These are phyloP conservation scores for Pezicula rhizophila DNA, from an alignment of 2,329 filamentous ascomycete genomes.

Conservation along the genomic window DNA sequence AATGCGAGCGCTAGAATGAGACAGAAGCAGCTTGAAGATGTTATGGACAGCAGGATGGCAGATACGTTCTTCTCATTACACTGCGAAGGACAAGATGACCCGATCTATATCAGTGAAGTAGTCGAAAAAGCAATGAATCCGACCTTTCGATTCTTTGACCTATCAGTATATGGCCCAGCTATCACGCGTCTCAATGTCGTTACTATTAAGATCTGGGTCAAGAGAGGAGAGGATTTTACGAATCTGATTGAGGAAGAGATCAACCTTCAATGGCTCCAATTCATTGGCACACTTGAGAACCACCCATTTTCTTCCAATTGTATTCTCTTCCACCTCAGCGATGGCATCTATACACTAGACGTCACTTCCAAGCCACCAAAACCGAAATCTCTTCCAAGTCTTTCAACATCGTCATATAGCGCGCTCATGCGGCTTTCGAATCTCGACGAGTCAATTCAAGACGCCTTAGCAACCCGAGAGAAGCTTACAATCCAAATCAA, in stretches of 20 bases:
- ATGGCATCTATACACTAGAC: slow-evolving; percentile 81
- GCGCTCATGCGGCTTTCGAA: slow-evolving; percentile 83
- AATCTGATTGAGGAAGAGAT: slow-evolving; percentile 66
- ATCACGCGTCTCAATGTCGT: slow-evolving; percentile 62
- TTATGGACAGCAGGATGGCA: slow-evolving; percentile 66
- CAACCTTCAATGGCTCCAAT: slow-evolving; percentile 68
- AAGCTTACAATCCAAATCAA: slow-evolving; percentile 75
- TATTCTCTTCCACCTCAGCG: slow-evolving; percentile 76
- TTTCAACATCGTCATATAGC: slow-evolving; percentile 75
- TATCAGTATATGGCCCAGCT: slow-evolving; percentile 54
- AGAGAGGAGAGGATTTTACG: slow-evolving; percentile 45
- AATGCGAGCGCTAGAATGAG: slow-evolving; percentile 51
- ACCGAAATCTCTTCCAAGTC: slow-evolving; percentile 44
- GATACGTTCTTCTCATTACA: slow-evolving; percentile 88
- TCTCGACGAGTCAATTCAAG: slow-evolving; percentile 84
- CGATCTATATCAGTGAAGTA: slow-evolving; percentile 86
- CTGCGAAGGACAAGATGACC: slow-evolving; percentile 56
- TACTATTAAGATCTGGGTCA: slow-evolving; percentile 70
- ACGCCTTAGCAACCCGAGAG: slow-evolving; percentile 73
- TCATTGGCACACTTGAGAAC: slow-evolving; percentile 65
- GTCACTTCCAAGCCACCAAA: slow-evolving; percentile 39
- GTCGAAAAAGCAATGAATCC: slow-evolving; percentile 82
- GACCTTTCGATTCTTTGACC: slow-evolving; percentile 79
- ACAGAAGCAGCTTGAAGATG: slow-evolving; percentile 71
- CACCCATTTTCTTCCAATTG: slow-evolving; percentile 76